phyloP scores from a whole-genome alignment of 2,329 filamentous ascomycete genomes.

The Aureobasidium pullulans region DNA sequence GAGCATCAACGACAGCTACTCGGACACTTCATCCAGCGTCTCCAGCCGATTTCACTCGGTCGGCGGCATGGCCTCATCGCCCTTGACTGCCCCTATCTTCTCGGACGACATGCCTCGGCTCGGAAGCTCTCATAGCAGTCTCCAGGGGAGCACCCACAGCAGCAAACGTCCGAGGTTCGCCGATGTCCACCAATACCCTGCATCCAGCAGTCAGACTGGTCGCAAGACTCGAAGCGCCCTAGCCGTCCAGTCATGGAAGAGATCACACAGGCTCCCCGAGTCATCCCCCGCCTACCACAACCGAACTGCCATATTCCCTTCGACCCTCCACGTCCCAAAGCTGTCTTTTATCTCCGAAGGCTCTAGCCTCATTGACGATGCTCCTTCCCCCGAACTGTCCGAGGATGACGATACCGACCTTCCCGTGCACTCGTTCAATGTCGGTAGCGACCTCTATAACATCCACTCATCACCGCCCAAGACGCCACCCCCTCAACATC shows the following conservation, averaged over 20 bases:
- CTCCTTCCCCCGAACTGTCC: conserved; percentile 50
- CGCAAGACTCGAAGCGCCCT: conserved; percentile 24
- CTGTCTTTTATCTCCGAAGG: conserved; percentile 72
- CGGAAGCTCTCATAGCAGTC: conserved; percentile 29
- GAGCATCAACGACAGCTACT: conserved; percentile 66
- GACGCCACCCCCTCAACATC: conserved; percentile 57
- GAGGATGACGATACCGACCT: conserved; percentile 81
- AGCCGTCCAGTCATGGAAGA: conserved; percentile 61
- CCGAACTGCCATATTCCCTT: conserved; percentile 67
- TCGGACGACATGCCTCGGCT: conserved; percentile 72
- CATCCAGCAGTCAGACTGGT: conserved; percentile 25
- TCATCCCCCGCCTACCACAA: conserved; percentile 79
- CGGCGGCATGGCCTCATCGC: conserved; percentile 70
- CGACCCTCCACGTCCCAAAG: conserved; percentile 53
- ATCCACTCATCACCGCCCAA: conserved; percentile 74
- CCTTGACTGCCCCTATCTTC: conserved; percentile 74
- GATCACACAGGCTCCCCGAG: conserved; percentile 66
- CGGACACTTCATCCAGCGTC: conserved; percentile 78
- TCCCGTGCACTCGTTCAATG: conserved; percentile 65
- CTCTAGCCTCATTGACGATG: conserved; percentile 59
- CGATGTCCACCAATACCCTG: conserved; percentile 16
- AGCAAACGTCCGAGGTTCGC: conserved; percentile 23
- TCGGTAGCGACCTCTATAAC: conserved; percentile 42
- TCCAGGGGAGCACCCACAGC: conserved; percentile 40
- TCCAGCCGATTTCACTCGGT: conserved; percentile 68